Evolutionary conservation across 192 early-diverging fungal genomes (phyloP).

Genomic region (Podila horticola): DNA sequence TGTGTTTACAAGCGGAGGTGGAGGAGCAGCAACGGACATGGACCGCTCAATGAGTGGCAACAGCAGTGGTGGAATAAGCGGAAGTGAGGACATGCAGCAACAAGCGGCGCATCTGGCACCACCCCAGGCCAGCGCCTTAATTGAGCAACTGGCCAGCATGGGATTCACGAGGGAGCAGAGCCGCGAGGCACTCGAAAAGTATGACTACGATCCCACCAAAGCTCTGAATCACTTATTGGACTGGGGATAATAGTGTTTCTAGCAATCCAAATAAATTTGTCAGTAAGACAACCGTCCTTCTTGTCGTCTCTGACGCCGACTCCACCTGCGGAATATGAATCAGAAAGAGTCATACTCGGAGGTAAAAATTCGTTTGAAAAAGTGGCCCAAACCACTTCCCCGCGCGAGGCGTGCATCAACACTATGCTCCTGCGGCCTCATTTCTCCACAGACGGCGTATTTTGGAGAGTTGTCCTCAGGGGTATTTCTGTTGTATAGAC

Average conservation of each 20-base stretch:
- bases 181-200: slow-evolving; percentile 72
- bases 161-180: slow-evolving; percentile 78
- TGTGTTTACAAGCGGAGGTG: no score
- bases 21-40: neutral
- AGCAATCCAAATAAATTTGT: neutral
- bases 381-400: no score
- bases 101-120: slow-evolving; percentile 21
- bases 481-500: no score
- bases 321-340: no score
- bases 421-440: no score
- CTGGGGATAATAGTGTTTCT: slow-evolving; percentile 51
- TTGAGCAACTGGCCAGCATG: slow-evolving; percentile 72
- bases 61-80: neutral
- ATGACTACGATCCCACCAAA: slow-evolving; percentile 77
- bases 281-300: neutral
- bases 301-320: no score
- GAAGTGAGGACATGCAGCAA: slow-evolving; percentile 8
- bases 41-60: neutral
- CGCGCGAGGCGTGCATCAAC: no score
- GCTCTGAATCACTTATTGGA: slow-evolving; percentile 83
- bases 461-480: no score
- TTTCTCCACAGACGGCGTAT: no score
- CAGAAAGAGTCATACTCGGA: no score
- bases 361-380: no score
- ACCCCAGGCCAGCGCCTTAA: slow-evolving; percentile 39